phyloP scores from a whole-genome alignment of 2,329 filamentous ascomycete genomes.

The Monascus ruber region DNA sequence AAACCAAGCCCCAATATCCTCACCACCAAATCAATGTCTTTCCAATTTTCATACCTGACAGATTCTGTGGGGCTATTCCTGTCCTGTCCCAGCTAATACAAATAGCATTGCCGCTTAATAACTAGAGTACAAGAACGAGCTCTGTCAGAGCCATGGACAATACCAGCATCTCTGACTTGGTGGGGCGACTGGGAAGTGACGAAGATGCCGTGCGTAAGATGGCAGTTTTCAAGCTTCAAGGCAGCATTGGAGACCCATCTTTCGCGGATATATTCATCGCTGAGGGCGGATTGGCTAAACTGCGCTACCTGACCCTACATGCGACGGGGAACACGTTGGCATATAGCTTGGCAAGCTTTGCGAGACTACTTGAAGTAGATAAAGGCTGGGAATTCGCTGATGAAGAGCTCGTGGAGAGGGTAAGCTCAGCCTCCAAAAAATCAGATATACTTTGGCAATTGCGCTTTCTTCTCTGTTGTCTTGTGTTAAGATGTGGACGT shows the following conservation, averaged over 20 bases:
- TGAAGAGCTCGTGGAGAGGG: constrained; percentile 46
- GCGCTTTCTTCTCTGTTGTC: constrained; percentile 1
- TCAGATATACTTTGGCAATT: not conserved
- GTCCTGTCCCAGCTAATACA: no score
- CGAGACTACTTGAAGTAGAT: constrained; percentile 81
- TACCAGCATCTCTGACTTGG: constrained; percentile 46
- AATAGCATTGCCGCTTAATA: no score
- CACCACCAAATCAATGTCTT: no score
- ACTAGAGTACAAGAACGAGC: no score
- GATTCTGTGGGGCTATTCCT: no score
- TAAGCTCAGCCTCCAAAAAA: constrained; percentile 24
- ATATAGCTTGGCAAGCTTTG: constrained; percentile 84
- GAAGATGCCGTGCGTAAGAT: constrained; percentile 94
- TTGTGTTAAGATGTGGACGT: no score
- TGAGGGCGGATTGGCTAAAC: constrained; percentile 68
- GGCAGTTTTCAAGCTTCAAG: constrained; percentile 97
- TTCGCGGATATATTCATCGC: constrained; percentile 96
- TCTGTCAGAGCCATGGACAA: constrained; percentile 35
- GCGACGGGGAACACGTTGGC: constrained; percentile 88
- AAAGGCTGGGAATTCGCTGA: constrained; percentile 79
- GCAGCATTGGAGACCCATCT: constrained; percentile 85
- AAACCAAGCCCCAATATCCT: no score
- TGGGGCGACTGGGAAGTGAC: constrained; percentile 48
- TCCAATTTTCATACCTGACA: no score
- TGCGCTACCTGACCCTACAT: constrained; percentile 72